Evolutionary conservation across 2,329 filamentous ascomycete species (phyloP), one percentile per base, ranked within the genome.

Genomic region (Trichocomaceae sp.): DNA sequence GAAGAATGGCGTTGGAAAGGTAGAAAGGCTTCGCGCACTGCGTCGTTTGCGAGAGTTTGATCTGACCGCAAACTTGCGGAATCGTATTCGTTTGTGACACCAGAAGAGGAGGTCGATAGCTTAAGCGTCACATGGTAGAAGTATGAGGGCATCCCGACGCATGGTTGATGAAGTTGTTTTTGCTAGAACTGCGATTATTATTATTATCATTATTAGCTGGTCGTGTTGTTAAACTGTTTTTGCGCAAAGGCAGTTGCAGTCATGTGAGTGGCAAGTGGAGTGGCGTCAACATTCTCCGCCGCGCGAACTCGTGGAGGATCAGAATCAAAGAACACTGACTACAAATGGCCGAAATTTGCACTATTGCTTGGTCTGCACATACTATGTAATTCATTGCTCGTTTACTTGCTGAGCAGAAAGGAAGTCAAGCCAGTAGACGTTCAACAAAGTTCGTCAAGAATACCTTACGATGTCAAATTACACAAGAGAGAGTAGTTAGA

Each of bases 51-150:
- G 41, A 68, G 52, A 2, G 66, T 65, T 1, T 64, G 63, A 20
- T 57, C 46, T 61, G 55, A 54, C 39, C 42, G 51, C 42, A 23
- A 47, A 6, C 15, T 20, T 3, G 33, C 22, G 17, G 33, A 8
- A 19, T 37, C 22, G 29, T 50, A 22, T 49, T 44, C 20, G 39
- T 50, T 45, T 2, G 35, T 35, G 39, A 35, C 23, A 19, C 33
- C n/a, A 41, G 47, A 26, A 48, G 62, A 59, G 46, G 66, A 71
- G 59, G 75, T 66, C 62, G 82, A 77, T 17, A 85, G 70, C 76
- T 85, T 82, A 62, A 85, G 75, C 60, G 75, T 75, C 56, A 86
- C 67, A 63, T 85, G 81, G 64, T 83, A 86, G 68, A 84, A 84
- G 67, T 83, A 84, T 50, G 79, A 77, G 67, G 79, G 79, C 80